A percentile compares a stretch with the other conserved stretches of the same genome.
phyloP scores from a whole-genome alignment of 2,329 filamentous ascomycete genomes.

The Aspergillus cejpii region DNA sequence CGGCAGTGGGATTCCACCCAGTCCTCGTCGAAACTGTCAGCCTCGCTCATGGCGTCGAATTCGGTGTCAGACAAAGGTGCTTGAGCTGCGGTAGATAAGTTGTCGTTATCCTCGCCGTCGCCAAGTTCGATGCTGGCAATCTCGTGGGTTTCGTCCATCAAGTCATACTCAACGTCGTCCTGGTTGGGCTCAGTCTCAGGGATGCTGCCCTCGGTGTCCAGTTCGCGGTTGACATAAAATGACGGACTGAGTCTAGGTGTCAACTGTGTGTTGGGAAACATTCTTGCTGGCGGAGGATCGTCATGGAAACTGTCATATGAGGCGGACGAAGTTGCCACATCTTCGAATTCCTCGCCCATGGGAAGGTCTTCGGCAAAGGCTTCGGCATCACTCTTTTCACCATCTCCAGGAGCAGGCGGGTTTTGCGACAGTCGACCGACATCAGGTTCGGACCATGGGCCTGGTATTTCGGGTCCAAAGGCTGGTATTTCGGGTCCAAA shows the following conservation, averaged over 20 bases:
- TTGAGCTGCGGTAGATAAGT: conserved; percentile 2
- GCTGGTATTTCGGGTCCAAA: conserved; percentile 12
- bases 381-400: not conserved
- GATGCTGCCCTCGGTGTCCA: not conserved
- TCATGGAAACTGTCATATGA: not conserved
- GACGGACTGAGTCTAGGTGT: not conserved
- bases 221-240: not conserved
- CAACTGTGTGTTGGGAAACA: not conserved
- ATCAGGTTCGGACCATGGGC: conserved; percentile 9
- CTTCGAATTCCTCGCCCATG: not conserved
- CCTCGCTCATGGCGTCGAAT: conserved; percentile 7
- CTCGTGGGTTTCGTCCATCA: conserved; percentile 23
- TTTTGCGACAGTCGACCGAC: conserved; percentile 8
- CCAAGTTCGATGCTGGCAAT: conserved; percentile 37
- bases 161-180: conserved; percentile 10
- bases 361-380: not conserved
- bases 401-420: conserved; percentile 6
- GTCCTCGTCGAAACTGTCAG: conserved; percentile 17
- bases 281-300: not conserved
- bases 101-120: no score
- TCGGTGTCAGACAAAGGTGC: not conserved
- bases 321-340: not conserved
- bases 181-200: conserved; percentile 3
- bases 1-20: conserved; percentile 29
- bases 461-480: conserved; percentile 9